Conservation (phyloP, 2,329 filamentous ascomycete species). For the Calonectria henricotiae region DNA sequence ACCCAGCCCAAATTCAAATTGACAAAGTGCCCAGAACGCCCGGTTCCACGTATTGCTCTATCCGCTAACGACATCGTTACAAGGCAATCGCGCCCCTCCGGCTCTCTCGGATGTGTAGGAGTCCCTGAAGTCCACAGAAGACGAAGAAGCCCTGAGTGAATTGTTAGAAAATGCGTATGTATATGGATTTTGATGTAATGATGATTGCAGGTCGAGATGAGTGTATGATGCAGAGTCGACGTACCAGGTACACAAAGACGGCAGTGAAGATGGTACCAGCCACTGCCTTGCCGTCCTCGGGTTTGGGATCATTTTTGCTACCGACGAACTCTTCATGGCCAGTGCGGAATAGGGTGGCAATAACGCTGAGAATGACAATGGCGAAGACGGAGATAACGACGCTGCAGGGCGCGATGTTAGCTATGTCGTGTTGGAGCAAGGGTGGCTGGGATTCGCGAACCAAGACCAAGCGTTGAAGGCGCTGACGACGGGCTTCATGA, state of each 20-base stretch:
- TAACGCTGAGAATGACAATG: conserved; percentile 75
- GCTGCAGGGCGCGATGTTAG: conserved; percentile 66
- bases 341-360: conserved; percentile 82
- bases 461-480: conserved; percentile 96
- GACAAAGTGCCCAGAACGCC: conserved; percentile 52
- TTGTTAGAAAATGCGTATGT: conserved; percentile 27
- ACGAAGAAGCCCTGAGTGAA: conserved; percentile 84
- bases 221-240: conserved; percentile 57
- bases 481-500: conserved; percentile 95
- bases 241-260: conserved; percentile 90
- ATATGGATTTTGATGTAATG: not conserved
- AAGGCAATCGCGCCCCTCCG: conserved; percentile 88
- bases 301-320: conserved; percentile 78
- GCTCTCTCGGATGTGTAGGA: conserved; percentile 87
- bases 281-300: conserved; percentile 82
- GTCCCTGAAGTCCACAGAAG: conserved; percentile 92
- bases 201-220: not conserved
- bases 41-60: conserved; percentile 48
- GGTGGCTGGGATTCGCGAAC: conserved; percentile 68
- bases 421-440: conserved; percentile 37
- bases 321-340: conserved; percentile 91
- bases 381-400: conserved; percentile 79
- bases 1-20: conserved; percentile 51
- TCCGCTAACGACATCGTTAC: conserved; percentile 54
- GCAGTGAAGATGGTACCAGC: conserved; percentile 90